Conservation (phyloP, 164 flowering plant species). For the Stephania cephalantha region DNA sequence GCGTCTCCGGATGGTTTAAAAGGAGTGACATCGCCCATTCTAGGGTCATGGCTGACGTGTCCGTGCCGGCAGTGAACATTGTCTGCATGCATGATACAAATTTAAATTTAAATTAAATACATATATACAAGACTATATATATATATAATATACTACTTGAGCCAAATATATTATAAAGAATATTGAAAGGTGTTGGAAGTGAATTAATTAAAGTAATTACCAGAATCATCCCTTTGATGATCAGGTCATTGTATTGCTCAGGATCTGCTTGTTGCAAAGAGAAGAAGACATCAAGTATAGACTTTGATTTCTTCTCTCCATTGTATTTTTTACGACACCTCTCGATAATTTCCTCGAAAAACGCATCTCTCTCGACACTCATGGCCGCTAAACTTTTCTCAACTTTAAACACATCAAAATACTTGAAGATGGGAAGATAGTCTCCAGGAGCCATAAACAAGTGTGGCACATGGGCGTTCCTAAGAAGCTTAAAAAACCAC, state of each 20-base stretch:
- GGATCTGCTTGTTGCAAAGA: no score
- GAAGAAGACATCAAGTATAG: no score
- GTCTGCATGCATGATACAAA: no score
- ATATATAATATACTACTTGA: no score
- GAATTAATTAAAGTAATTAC: no score
- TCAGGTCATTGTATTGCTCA: no score
- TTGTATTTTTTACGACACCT: not conserved
- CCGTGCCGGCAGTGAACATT: not conserved
- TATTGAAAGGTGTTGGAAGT: no score
- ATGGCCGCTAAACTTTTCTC: not conserved
- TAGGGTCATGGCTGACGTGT: not conserved
- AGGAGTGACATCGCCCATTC: slow-evolving; percentile 1
- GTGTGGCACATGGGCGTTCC: not conserved
- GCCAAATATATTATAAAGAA: no score
- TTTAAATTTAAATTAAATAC: no score
- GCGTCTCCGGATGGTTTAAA: not conserved
- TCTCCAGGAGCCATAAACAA: not conserved
- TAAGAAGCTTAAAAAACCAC: not conserved
- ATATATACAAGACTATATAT: no score
- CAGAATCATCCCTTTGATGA: no score
- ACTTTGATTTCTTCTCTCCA: no score
- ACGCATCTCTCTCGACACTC: not conserved
- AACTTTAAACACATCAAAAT: not conserved
- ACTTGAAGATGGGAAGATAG: slow-evolving; percentile 5
- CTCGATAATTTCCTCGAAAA: not conserved